phyloP scores from a whole-genome alignment of 495 filamentous ascomycete genomes.

The Talaromyces proteolyticus region DNA sequence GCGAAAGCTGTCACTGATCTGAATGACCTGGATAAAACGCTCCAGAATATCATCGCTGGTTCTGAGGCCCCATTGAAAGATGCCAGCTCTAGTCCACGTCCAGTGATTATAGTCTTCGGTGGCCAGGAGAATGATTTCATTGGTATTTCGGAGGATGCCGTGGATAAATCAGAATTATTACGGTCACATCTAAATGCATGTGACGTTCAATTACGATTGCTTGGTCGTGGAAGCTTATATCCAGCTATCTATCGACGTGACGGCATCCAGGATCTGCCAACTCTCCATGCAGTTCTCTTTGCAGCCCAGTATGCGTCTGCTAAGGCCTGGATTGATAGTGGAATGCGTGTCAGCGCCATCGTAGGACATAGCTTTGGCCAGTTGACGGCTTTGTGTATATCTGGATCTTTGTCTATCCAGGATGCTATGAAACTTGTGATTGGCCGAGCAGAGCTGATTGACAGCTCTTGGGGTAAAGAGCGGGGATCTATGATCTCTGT shows the following conservation, averaged over 20 bases:
- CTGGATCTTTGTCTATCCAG: constrained; percentile 23
- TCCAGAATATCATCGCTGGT: not conserved
- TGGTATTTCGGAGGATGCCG: constrained; percentile 31
- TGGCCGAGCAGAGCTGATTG: constrained; percentile 30
- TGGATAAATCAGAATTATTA: constrained; percentile 23
- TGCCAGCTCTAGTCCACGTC: constrained; percentile 8
- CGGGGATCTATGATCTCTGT: constrained; percentile 40
- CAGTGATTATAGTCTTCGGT: constrained; percentile 48
- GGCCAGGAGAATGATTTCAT: constrained; percentile 41
- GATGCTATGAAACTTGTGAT: constrained; percentile 35
- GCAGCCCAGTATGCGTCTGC: constrained; percentile 44
- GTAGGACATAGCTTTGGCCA: constrained; percentile 52
- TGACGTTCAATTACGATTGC: constrained; percentile 9
- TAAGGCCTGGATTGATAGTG: constrained; percentile 41
- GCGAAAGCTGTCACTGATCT: constrained; percentile 8
- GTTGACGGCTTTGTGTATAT: constrained; percentile 40
- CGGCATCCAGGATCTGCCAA: constrained; percentile 26
- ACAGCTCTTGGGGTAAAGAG: constrained; percentile 28
- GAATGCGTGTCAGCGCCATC: constrained; percentile 25
- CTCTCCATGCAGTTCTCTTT: constrained; percentile 37
- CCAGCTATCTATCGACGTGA: constrained; percentile 39
- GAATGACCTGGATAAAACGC: constrained; percentile 6
- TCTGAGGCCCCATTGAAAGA: not conserved
- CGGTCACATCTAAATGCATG: constrained; percentile 35
- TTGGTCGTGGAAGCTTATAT: constrained; percentile 32